phyloP scores from a whole-genome alignment of 495 filamentous ascomycete genomes.

The Aspergillus incahuasiensis region DNA sequence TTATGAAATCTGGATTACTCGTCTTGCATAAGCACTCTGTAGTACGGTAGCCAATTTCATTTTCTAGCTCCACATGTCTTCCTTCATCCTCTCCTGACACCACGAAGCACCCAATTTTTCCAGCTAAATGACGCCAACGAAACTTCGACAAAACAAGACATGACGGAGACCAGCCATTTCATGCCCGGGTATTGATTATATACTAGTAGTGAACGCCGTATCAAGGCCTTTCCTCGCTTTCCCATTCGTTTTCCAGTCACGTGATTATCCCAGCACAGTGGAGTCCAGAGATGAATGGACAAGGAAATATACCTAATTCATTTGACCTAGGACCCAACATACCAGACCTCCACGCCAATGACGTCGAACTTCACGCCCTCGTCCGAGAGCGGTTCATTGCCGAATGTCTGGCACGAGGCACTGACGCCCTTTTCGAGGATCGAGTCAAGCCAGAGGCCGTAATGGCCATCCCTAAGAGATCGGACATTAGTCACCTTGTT shows the following conservation, averaged over 20 bases:
- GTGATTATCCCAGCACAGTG: too few relatives aligned
- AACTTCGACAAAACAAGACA: slow-evolving; percentile 3
- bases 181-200: slow-evolving; percentile 18
- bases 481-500: slow-evolving; percentile 1
- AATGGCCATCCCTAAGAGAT: slow-evolving; percentile 67
- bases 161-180: slow-evolving; percentile 20
- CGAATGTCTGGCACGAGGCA: slow-evolving; percentile 79
- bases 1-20: not conserved
- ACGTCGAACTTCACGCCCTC: slow-evolving; percentile 92
- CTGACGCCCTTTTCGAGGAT: slow-evolving; percentile 83
- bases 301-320: too few relatives aligned
- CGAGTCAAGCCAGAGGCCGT: slow-evolving; percentile 89
- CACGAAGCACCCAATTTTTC: not conserved
- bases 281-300: too few relatives aligned
- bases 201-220: slow-evolving; percentile 1
- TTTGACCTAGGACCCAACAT: slow-evolving; percentile 44
- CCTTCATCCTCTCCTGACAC: not conserved
- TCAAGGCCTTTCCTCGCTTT: too few relatives aligned
- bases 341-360: slow-evolving; percentile 89
- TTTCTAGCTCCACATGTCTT: not conserved
- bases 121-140: not conserved
- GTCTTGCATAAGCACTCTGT: not conserved
- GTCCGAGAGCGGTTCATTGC: slow-evolving; percentile 92
- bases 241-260: not conserved
- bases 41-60: not conserved